Evolutionary conservation across 768 basidiomycete genomes (phyloP), one percentile per base, ranked within the genome.

Genomic region (Scleroderma bovista): DNA sequence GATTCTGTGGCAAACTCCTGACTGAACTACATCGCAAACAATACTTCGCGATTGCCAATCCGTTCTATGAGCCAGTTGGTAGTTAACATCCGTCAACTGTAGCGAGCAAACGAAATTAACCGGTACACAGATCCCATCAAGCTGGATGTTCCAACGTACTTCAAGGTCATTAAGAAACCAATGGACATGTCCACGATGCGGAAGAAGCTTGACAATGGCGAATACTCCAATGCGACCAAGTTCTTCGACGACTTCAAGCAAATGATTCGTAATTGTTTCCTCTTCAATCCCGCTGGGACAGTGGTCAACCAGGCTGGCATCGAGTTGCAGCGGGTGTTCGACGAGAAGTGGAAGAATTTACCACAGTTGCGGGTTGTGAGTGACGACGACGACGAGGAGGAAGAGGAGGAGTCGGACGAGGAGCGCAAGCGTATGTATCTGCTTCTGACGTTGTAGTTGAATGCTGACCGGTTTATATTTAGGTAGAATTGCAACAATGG

Each of bases 61-160:
- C 91, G 5, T 99, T 99, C 72, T 87, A 94, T 57, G 87, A 91
- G 64, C 93, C 96, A 51, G 93, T 99, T 57, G 92, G 92, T 88
- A 65, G 65, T 86, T 82, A 56, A 26, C 15, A n/a, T 8, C 43
- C 3, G 47, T n/a, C 34, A 15, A 26, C 17, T 46, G 20, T 15
- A n/a, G n/a, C 37, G 47, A 47, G 19, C 44, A 12, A 9, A 15
- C 15, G 41, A 26, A 26, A 16, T 7, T 43, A 26, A 43, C 16
- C 0, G 16, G 3, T 11, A n/a, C 6, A 7, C 54, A 93, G 93
- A 96, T 65, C 83, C 84, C 70, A 72, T 83, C 38, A 81, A 79
- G 59, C 75, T 93, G 56, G 79, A 84, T 31, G 77, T 97, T 42
- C 95, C 94, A 0, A 74, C 77, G 17, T 99, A 99, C 67, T 82